These are phyloP conservation scores for Pachysolen tannophilus DNA, from an alignment of 805 yeast genomes.

Conservation along the genomic window DNA sequence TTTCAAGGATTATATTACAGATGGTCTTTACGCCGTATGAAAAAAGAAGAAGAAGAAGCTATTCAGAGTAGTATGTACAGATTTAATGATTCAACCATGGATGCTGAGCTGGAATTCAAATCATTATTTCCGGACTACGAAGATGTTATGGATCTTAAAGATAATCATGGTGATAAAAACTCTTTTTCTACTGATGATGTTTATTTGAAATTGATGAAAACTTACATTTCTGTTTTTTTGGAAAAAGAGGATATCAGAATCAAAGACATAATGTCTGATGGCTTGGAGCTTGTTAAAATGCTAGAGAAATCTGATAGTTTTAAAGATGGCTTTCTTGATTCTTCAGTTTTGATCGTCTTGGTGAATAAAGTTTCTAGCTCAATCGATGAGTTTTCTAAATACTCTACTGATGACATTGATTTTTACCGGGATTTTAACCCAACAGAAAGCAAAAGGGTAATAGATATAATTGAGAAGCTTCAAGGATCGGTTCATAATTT, in stretches of 20 bases:
- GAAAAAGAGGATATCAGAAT: constrained; percentile 12
- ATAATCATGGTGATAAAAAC: constrained; percentile 13
- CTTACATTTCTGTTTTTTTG: constrained; percentile 38
- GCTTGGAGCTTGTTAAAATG: constrained; percentile 25
- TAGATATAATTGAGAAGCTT: constrained; percentile 35
- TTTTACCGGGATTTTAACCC: constrained; percentile 62
- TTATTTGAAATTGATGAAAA: constrained; percentile 38
- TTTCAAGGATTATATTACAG: constrained; percentile 62
- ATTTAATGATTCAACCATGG: constrained; percentile 53
- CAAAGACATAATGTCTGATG: constrained; percentile 29
- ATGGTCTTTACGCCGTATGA: constrained; percentile 72
- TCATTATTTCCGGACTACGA: constrained; percentile 85
- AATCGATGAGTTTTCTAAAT: constrained; percentile 19
- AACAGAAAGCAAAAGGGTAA: constrained; percentile 54
- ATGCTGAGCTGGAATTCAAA: constrained; percentile 73
- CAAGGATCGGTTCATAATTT: constrained; percentile 38
- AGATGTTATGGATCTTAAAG: constrained; percentile 39
- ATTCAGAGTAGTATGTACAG: constrained; percentile 58
- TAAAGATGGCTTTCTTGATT: constrained; percentile 15
- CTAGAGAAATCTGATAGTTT: constrained; percentile 18
- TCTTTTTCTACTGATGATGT: constrained; percentile 32
- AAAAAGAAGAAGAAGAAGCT: constrained; percentile 54
- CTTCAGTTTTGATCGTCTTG: constrained; percentile 26
- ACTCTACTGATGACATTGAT: constrained; percentile 27
- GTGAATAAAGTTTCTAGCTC: constrained; percentile 26